Percentiles rank a stretch among this genome's conserved stretches.
Evolutionary conservation across 2,329 filamentous ascomycete genomes (phyloP).

Genomic region (Paecilomyces fulvus): DNA sequence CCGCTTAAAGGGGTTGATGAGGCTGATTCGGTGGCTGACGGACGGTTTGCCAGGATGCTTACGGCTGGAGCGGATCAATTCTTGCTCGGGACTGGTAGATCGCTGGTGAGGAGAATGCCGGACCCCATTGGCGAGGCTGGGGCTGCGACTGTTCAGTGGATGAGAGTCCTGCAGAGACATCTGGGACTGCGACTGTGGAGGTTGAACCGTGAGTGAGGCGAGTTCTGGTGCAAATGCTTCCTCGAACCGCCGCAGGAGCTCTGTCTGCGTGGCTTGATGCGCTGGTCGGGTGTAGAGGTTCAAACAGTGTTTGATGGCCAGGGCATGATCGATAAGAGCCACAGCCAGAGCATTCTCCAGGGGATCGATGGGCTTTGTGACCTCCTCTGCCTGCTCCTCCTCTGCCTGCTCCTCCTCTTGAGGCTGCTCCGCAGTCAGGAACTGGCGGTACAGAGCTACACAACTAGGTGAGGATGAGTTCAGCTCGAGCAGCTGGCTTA

Average conservation of each 20-base stretch:
- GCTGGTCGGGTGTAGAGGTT: slow-evolving; percentile 55
- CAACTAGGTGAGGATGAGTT: slow-evolving; percentile 66
- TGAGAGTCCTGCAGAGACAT: slow-evolving; percentile 23
- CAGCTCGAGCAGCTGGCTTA: slow-evolving; percentile 70
- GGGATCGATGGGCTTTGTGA: slow-evolving; percentile 39
- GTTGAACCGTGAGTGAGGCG: slow-evolving; percentile 48
- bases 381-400: slow-evolving; percentile 40
- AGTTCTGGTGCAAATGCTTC: slow-evolving; percentile 53
- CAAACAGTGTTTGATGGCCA: slow-evolving; percentile 77
- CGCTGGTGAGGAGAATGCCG: slow-evolving; percentile 17
- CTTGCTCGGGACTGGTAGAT: slow-evolving; percentile 27
- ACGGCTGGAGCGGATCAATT: slow-evolving; percentile 23
- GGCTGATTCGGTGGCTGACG: slow-evolving; percentile 33
- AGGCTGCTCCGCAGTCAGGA: slow-evolving; percentile 52
- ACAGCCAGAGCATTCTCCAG: slow-evolving; percentile 75
- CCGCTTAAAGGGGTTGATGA: slow-evolving; percentile 37
- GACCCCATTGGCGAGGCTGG: slow-evolving; percentile 15
- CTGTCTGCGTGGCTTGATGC: slow-evolving; percentile 39
- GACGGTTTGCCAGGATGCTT: slow-evolving; percentile 29
- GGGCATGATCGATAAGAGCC: slow-evolving; percentile 78
- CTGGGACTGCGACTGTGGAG: slow-evolving; percentile 35
- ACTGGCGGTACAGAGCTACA: slow-evolving; percentile 65
- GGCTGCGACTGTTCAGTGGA: slow-evolving; percentile 34
- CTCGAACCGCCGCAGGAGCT: slow-evolving; percentile 32
- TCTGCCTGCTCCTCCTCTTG: slow-evolving; percentile 39